Conservation (phyloP, 2,329 filamentous ascomycete genomes). For the Ophiostoma quercus region DNA sequence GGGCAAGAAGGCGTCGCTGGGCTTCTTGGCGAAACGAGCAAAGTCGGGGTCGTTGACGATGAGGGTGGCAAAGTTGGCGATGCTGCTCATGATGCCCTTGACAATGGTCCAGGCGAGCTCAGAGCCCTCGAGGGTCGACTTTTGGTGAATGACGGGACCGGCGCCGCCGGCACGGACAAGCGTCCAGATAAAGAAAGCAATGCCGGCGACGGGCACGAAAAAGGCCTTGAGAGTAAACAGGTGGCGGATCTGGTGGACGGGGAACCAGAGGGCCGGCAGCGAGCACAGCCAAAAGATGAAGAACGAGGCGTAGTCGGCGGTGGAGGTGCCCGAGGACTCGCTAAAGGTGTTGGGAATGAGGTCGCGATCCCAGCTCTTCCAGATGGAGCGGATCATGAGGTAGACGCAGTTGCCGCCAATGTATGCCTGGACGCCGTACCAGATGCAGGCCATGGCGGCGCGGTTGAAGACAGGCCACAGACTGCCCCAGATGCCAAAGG, state of each 20-base stretch:
- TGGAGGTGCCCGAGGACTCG: conserved; percentile 36
- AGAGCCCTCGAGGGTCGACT: conserved; percentile 23
- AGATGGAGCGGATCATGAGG: conserved; percentile 32
- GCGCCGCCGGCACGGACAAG: conserved; percentile 24
- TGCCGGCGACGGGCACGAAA: conserved; percentile 37
- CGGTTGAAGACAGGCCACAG: conserved; percentile 21
- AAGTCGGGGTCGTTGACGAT: conserved; percentile 37
- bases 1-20: conserved; percentile 27
- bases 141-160: conserved; percentile 27
- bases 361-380: conserved; percentile 63
- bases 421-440: conserved; percentile 25
- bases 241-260: conserved; percentile 38
- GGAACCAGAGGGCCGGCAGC: conserved; percentile 55
- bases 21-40: conserved; percentile 36
- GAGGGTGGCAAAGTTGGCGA: conserved; percentile 36
- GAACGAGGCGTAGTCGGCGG: conserved; percentile 34
- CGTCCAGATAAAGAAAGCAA: conserved; percentile 49
- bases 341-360: conserved; percentile 55
- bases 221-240: conserved; percentile 44
- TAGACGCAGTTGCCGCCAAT: conserved; percentile 24
- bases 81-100: conserved; percentile 37
- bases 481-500: conserved; percentile 25
- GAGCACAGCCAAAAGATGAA: conserved; percentile 37
- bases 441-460: conserved; percentile 23
- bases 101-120: conserved; percentile 38